A percentile compares a stretch with the other conserved stretches of the same genome.
Evolutionary conservation across 495 filamentous ascomycete genomes (phyloP).

Genomic region (Margaritispora aquatica): DNA sequence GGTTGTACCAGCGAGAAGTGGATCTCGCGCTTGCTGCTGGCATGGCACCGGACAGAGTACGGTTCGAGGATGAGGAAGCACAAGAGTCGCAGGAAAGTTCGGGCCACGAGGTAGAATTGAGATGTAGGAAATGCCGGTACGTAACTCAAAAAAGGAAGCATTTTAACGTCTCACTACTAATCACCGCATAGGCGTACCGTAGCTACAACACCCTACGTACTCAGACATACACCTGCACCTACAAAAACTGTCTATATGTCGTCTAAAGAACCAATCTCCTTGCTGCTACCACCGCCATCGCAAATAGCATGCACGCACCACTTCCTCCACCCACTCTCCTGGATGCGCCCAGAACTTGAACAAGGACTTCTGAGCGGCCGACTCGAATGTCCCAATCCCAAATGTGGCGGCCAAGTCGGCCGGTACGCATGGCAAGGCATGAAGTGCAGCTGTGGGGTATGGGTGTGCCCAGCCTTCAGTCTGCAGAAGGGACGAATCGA

Average conservation of each 20-base stretch:
- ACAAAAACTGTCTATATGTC: conserved; percentile 6
- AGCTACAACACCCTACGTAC: conserved; percentile 56
- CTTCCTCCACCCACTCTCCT: conserved; percentile 84
- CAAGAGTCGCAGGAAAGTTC: conserved; percentile 36
- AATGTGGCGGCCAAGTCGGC: conserved; percentile 75
- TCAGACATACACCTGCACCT: conserved; percentile 40
- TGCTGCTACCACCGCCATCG: conserved; percentile 4
- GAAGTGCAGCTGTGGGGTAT: conserved; percentile 83
- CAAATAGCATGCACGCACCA: conserved; percentile 64
- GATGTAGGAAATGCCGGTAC: conserved; percentile 34
- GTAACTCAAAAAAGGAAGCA: not conserved
- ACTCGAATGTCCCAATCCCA: conserved; percentile 70
- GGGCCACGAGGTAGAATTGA: conserved; percentile 34
- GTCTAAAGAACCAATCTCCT: conserved; percentile 14
- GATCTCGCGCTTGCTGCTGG: conserved; percentile 64
- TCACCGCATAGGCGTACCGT: conserved; percentile 45
- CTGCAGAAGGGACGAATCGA: conserved; percentile 78
- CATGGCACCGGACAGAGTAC: conserved; percentile 65
- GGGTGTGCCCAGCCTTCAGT: conserved; percentile 88
- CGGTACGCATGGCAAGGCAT: conserved; percentile 95
- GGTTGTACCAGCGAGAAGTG: conserved; percentile 77
- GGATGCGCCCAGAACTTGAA: conserved; percentile 83
- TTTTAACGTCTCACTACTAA: not conserved
- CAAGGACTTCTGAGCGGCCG: conserved; percentile 73
- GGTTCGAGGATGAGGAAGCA: conserved; percentile 73